Evolutionary conservation across 2,329 filamentous ascomycete genomes (phyloP).

Genomic region (Bipolaris gigantea): DNA sequence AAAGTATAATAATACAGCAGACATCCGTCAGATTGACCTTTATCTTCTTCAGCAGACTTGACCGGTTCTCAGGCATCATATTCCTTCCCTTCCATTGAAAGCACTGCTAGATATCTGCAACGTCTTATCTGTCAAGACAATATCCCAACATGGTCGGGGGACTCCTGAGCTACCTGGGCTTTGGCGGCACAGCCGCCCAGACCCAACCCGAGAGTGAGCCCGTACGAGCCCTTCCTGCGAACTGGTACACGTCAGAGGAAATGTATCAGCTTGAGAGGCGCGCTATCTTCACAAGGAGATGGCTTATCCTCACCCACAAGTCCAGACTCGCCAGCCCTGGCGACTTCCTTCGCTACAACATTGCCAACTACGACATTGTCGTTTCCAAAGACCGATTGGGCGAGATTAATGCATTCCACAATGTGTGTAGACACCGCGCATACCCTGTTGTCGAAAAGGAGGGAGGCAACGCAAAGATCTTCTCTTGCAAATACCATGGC

Average conservation of each 20-base stretch:
- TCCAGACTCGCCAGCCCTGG: constrained; percentile 55
- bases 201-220: constrained; percentile 26
- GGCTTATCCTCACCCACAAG: constrained; percentile 60
- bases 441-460: constrained; percentile 47
- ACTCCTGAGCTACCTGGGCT: constrained; percentile 32
- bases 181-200: constrained; percentile 22
- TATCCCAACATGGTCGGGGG: constrained; percentile 28
- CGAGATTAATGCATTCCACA: constrained; percentile 49
- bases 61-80: not conserved
- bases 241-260: constrained; percentile 47
- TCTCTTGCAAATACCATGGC: constrained; percentile 52
- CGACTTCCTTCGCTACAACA: constrained; percentile 58
- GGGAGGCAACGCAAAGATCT: constrained; percentile 44
- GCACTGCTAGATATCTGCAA: not conserved
- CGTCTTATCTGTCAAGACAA: not conserved
- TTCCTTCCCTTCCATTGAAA: not conserved
- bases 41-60: constrained; percentile 7
- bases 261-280: constrained; percentile 54
- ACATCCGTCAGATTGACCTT: constrained; percentile 10
- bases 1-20: constrained; percentile 27
- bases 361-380: constrained; percentile 48
- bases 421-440: constrained; percentile 51
- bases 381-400: constrained; percentile 45
- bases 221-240: constrained; percentile 48
- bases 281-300: constrained; percentile 58